Percentiles rank a stretch among this genome's conserved stretches.
Evolutionary conservation across 2,329 filamentous ascomycete species (phyloP).

Genomic region (Cordyceps fumosorosea): DNA sequence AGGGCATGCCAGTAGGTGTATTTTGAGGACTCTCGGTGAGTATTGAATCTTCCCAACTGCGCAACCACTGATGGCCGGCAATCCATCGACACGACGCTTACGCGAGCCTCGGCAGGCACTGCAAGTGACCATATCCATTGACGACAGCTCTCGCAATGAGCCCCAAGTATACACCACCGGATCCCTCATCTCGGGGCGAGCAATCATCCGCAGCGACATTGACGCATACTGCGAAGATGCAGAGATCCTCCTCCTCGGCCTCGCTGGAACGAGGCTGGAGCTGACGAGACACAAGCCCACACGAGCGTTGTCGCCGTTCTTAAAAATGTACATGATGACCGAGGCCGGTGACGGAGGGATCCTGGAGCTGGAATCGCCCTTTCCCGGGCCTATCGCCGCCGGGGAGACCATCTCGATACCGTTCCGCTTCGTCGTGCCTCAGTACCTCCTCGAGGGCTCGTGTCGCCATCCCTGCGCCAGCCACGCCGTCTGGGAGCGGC

Average conservation of each 20-base stretch:
- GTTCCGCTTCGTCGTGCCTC: conserved; percentile 6
- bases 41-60: not conserved
- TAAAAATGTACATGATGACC: conserved; percentile 8
- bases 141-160: not conserved
- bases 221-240: conserved; percentile 1
- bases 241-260: conserved; percentile 4
- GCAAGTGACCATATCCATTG: not conserved
- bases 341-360: not conserved
- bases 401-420: not conserved
- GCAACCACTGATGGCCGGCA: not conserved
- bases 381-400: not conserved
- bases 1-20: not conserved
- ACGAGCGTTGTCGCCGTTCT: not conserved
- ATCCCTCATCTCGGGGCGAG: not conserved
- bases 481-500: conserved; percentile 5
- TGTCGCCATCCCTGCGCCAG: conserved; percentile 1
- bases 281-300: conserved; percentile 6
- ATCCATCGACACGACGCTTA: not conserved
- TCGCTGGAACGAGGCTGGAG: conserved; percentile 1
- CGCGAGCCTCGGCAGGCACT: not conserved
- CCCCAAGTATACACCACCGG: not conserved
- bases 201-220: not conserved
- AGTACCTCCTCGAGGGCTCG: not conserved
- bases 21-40: not conserved
- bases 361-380: not conserved